Base-by-base conservation (phyloP, 148 eudicot genomes). In the Chenopodium quinoa region DNA sequence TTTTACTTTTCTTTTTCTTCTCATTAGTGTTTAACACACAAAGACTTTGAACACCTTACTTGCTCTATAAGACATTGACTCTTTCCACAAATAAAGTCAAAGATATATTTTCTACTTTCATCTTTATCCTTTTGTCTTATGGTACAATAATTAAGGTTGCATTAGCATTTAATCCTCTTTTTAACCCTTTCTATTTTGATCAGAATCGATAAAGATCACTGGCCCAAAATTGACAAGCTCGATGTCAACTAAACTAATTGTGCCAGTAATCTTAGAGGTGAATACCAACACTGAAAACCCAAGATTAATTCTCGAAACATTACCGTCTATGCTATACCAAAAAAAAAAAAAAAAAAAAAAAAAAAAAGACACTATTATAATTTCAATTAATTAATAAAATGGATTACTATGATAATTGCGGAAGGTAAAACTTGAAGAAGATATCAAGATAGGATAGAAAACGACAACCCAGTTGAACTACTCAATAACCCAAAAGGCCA, bases 401-500 rank as follows among this genome's bases (percentile, higher is more conserved):
- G 31, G 12, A 64, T 64, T 50, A 50, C 3, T 50, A 13, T 50
- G 54, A 50, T 50, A 3, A 2, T 50, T 9, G 54, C 11, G 2
- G 54, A 50, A 50, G 54, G 2, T 16, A 50, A 50, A 14, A 50
- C 54, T 62, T 7, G 25, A 62, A 71, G 12, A 16, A 37, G 17
- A 27, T 27, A 27, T 27, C 27, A 27, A 27, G 27, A 68, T 40
- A 40, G 44, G 27, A 22, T n/a, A 71, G 63, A 13, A 6, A 66
- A 8, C 48, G 12, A 77, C 75, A 77, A 70, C 23, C 70, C 56
- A 54, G 9, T 46, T 73, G 84, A 66, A 63, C 82, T 54, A 29
- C 52, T 37, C 63, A 46, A 50, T 65, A 64, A 73, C 27, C 76
- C 66, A 56, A 78, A 81, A 84, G 50, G 74, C 11, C 67, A 84